Conservation (phyloP, 2,329 filamentous ascomycete species). For the Penicillium thymicola region DNA sequence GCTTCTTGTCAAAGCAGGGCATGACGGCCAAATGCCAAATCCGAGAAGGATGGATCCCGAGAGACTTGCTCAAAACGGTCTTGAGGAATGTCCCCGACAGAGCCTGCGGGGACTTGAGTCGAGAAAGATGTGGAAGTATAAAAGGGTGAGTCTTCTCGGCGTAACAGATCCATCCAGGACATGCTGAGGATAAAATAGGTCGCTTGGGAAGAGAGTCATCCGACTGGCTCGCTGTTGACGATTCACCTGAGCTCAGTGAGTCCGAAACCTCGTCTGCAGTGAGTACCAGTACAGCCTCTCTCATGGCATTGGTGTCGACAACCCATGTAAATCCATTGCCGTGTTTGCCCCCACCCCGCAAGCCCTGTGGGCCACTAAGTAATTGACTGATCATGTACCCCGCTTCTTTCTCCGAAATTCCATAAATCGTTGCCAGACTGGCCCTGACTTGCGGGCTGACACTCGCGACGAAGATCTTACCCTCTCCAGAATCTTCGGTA, state of each 20-base stretch:
- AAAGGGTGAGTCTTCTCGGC: constrained; percentile 97
- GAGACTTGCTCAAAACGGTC: constrained; percentile 69
- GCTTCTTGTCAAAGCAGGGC: constrained; percentile 99
- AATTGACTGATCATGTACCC: constrained; percentile 80
- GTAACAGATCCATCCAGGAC: constrained; percentile 98
- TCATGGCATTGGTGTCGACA: constrained; percentile 79
- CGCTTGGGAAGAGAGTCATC: constrained; percentile 33
- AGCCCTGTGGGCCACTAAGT: constrained; percentile 65
- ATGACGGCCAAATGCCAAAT: constrained; percentile 96
- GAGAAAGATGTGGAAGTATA: constrained; percentile 84
- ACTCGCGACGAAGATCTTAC: constrained; percentile 83
- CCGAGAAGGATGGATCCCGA: constrained; percentile 69
- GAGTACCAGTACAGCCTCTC: constrained; percentile 78
- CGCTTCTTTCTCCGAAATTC: constrained; percentile 68
- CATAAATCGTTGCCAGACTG: constrained; percentile 80
- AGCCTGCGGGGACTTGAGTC: constrained; percentile 90
- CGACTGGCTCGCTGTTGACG: constrained; percentile 11
- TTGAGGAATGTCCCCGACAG: constrained; percentile 87
- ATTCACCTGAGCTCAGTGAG: constrained; percentile 23
- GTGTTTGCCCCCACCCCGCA: constrained; percentile 67
- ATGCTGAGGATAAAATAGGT: constrained; percentile 72
- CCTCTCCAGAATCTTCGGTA: constrained; percentile 38
- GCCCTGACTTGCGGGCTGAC: constrained; percentile 89
- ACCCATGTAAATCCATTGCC: constrained; percentile 83
- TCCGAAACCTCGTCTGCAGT: constrained; percentile 68